phyloP scores from a whole-genome alignment of 2,329 filamentous ascomycete species.

The Phyllosticta citriasiana region DNA sequence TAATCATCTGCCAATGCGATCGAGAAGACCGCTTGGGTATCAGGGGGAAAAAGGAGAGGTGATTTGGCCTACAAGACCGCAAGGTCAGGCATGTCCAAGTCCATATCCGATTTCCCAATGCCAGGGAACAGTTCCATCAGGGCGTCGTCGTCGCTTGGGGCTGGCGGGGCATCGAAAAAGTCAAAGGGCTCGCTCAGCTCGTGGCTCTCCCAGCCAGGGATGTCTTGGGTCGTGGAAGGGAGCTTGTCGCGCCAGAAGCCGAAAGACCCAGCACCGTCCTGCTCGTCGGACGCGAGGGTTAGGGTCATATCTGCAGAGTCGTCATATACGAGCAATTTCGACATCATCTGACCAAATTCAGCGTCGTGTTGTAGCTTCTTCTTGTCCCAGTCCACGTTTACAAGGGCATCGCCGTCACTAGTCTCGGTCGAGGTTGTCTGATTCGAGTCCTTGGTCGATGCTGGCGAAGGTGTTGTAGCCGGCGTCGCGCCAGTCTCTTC shows the following conservation, averaged over 20 bases:
- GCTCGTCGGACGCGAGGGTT: slow-evolving; percentile 3
- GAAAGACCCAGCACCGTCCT: neutral
- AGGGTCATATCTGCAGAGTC: slow-evolving; percentile 3
- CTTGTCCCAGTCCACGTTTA: slow-evolving; percentile 18
- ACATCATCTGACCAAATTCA: slow-evolving; percentile 4
- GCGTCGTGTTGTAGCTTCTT: neutral
- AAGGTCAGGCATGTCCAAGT: neutral
- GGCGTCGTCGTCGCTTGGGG: slow-evolving; percentile 2
- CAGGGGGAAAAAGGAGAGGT: neutral
- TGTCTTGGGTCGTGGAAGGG: neutral
- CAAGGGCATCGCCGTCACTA: slow-evolving; percentile 30
- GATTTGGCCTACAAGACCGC: neutral
- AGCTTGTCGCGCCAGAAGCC: slow-evolving; percentile 5
- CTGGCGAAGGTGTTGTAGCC: slow-evolving; percentile 18
- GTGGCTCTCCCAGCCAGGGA: neutral
- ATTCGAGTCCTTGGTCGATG: slow-evolving; percentile 27
- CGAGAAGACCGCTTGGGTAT: neutral
- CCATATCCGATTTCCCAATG: neutral
- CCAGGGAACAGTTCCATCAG: slow-evolving; percentile 1
- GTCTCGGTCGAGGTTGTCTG: slow-evolving; percentile 33
- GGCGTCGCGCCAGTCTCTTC: slow-evolving; percentile 13
- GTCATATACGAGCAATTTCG: slow-evolving; percentile 6
- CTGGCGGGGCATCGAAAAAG: slow-evolving; percentile 6
- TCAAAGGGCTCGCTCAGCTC: slow-evolving; percentile 2
- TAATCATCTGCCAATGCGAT: neutral